Evolutionary conservation across 192 early-diverging fungal genomes (phyloP), one percentile per base, ranked within the genome.

Genomic region (Rhizophagus clarus): DNA sequence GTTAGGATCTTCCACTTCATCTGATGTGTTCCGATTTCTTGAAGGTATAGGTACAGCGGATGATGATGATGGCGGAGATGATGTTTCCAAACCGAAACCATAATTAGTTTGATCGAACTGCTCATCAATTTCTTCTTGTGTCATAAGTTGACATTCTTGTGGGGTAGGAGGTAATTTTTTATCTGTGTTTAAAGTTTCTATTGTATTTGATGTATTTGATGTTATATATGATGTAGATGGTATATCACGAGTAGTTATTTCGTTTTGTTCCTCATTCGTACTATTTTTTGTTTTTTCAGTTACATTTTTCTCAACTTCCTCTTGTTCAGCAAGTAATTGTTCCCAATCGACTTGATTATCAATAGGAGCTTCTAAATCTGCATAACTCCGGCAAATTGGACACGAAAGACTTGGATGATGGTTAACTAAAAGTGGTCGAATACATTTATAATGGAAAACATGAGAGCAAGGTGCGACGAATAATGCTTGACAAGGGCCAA

Each of bases 391-490:
- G 85, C 96, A 98, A 45, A 98, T 87, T 42, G 96, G 95, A 83
- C 97, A 97, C 70, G 87, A 91, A 87, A 98, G 97, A 51, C 90
- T 89, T 1, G 93, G 90, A 81, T 89, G 91, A 81, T 87, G 82
- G 61, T 87, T 87, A 45, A 90, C 83, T 69, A 97, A 85, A 49
- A 97, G 84, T 1, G 95, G 95, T 77, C 92, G 93, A 82, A 95
- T 93, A 85, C 96, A 97, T 82, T 95, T 95, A 86, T 95, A 97
- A 81, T 97, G 96, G 88, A 94, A 97, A 79, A 93, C 94, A 76
- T 97, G 96, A 28, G 93, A 96, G 84, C 96, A 97, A 9, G 96
- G 96, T 2, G 95, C 95, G 45, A 96, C 88, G 84, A 97, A 97
- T 80, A 97, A 90, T 24, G 95, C 92, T 85, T 97, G 96, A 87